Conservation (phyloP, 192 early-diverging fungal genomes). For the Coemansia sp. region DNA sequence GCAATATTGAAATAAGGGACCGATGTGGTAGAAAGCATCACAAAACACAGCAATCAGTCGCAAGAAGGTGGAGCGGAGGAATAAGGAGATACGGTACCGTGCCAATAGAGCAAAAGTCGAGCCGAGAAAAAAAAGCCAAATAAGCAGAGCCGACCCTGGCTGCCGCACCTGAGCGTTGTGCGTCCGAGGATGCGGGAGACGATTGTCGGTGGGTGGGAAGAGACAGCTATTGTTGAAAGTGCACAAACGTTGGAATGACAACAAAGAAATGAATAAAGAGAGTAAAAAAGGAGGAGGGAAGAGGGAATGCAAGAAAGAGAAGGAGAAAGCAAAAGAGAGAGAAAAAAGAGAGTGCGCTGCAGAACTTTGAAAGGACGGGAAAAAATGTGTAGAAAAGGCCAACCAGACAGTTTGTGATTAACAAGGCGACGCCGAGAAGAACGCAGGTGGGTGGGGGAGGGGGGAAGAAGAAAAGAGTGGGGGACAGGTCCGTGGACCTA, state of each 20-base stretch:
- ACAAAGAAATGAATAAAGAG: background rate
- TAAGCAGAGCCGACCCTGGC: background rate
- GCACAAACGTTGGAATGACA: background rate
- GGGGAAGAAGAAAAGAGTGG: background rate
- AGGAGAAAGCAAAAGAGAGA: background rate
- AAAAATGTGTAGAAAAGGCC: background rate
- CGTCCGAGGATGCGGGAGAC: background rate
- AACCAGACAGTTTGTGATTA: background rate
- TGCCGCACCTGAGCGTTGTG: conserved; percentile 2
- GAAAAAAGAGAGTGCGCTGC: background rate
- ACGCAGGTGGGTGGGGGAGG: background rate
- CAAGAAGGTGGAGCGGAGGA: background rate
- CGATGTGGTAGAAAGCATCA: background rate
- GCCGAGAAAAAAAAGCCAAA: conserved; percentile 5
- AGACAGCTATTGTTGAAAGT: conserved; percentile 3
- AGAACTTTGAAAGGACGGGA: background rate
- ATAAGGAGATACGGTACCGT: conserved; percentile 5
- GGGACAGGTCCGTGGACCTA: background rate
- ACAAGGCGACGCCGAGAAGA: background rate
- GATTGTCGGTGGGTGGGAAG: background rate
- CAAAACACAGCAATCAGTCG: background rate
- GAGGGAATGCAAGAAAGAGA: background rate
- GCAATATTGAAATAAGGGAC: background rate
- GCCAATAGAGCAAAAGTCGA: background rate
- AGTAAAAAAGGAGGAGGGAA: background rate